Base-by-base conservation (phyloP, 129 eudicot species). In the Pittosporum tobira region DNA sequence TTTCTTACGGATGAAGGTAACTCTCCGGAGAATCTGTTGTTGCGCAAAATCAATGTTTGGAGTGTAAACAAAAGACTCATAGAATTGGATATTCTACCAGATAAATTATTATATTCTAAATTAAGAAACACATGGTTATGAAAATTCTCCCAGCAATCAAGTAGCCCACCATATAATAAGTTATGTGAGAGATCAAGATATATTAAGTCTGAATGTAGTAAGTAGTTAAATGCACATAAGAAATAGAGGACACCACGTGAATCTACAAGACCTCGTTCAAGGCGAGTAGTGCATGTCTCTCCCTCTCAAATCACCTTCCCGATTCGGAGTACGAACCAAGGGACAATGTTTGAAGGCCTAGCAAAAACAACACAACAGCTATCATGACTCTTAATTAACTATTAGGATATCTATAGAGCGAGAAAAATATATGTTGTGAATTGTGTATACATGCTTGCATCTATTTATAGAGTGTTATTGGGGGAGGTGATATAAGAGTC, bases 131-230 rank as follows among this genome's bases (percentile, higher is more conserved):
- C 3, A 0, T 73, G 57, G 1, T 18, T 0, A 22, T 15, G 8
- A 2, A 73, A 51, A 21, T 44, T 26, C 16, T 34, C 22, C 30
- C 62, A 69, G 50, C 76, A 59, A 1, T 65, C 30, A 29, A 77
- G 79, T 37, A 78, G 15, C 11, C 22, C 61, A 3, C 71, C 80
- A 0, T 29, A 60, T 0, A 78, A 62, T 11, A 14, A 40, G 29
- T 78, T 78, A 19, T 65, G 12, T 0, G 79, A 78, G 23, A 78
- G 47, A 20, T 78, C 77, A 24, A 73, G 66, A 29, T 9, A 43
- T 1, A 0, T 1, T 3, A 63, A 15, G 12, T 6, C 24, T 5
- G n/a, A n/a, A n/a, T n/a, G n/a, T n/a, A n/a, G n/a, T n/a, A n/a
- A n/a, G n/a, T n/a, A n/a, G n/a, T 16, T 6, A 25, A 46, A 6